Conservation (phyloP, 441 rosid species). For the Adansonia rubrostipa region DNA sequence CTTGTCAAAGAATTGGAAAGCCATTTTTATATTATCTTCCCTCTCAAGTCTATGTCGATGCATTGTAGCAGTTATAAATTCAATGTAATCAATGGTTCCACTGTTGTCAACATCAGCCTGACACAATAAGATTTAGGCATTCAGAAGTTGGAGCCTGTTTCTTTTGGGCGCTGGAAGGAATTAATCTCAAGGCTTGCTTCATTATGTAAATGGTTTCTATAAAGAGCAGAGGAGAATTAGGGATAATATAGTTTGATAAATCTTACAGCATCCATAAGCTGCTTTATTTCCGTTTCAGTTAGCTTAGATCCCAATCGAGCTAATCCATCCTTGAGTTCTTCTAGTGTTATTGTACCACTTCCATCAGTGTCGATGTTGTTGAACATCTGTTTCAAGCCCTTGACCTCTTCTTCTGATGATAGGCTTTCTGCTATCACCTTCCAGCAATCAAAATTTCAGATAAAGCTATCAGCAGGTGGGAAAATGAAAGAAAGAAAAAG, state of each 20-base stretch:
- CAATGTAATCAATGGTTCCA: slow-evolving; percentile 76
- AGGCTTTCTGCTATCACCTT: slow-evolving; percentile 86
- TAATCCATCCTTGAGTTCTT: slow-evolving; percentile 73
- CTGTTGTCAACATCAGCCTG: slow-evolving; percentile 89
- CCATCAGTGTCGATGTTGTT: slow-evolving; percentile 86
- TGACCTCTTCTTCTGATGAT: slow-evolving; percentile 72
- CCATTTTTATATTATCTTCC: slow-evolving; percentile 68
- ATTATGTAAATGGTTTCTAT: background rate
- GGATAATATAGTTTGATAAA: slow-evolving; percentile 4
- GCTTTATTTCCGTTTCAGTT: slow-evolving; percentile 67
- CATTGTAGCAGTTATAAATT: slow-evolving; percentile 85
- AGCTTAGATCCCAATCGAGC: slow-evolving; percentile 81
- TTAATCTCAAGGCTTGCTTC: background rate
- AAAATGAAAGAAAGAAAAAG: background rate
- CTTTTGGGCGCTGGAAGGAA: background rate
- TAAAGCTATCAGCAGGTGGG: slow-evolving; percentile 4
- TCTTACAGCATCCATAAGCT: slow-evolving; percentile 92
- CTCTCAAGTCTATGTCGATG: slow-evolving; percentile 78
- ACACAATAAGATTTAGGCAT: slow-evolving; percentile 17
- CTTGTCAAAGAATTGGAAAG: slow-evolving; percentile 75
- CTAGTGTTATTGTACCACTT: slow-evolving; percentile 78
- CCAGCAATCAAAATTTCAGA: slow-evolving; percentile 10
- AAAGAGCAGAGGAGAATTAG: background rate
- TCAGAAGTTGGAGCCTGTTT: background rate
- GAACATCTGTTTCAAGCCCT: slow-evolving; percentile 85